phyloP scores from a whole-genome alignment of 768 basidiomycete species.

The Arthromyces matolae region DNA sequence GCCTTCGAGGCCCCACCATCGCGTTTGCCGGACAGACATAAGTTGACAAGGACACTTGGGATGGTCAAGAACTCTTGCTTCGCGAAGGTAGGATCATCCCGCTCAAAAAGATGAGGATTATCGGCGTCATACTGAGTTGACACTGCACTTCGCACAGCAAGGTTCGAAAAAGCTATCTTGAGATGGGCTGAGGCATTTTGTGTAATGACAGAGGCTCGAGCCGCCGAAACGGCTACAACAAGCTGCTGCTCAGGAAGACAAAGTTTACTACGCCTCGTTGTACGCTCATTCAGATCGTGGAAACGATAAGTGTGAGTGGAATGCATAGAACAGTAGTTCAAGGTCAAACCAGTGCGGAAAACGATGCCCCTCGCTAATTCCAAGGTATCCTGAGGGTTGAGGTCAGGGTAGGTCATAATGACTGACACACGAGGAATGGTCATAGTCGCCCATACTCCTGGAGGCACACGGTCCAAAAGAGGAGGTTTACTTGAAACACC shows the following conservation, averaged over 20 bases:
- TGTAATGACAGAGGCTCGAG: constrained; percentile 30
- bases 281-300: constrained; percentile 30
- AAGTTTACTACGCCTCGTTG: constrained; percentile 50
- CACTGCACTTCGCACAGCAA: constrained; percentile 56
- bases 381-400: constrained; percentile 66
- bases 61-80: constrained; percentile 45
- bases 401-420: constrained; percentile 74
- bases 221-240: constrained; percentile 40
- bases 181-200: constrained; percentile 40
- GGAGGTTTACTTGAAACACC: constrained; percentile 17
- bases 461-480: constrained; percentile 42
- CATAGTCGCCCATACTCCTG: constrained; percentile 52
- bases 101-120: constrained; percentile 55
- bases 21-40: constrained; percentile 25
- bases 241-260: constrained; percentile 50
- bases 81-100: constrained; percentile 42
- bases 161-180: constrained; percentile 41
- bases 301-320: constrained; percentile 35
- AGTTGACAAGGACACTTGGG: constrained; percentile 23
- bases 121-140: constrained; percentile 67
- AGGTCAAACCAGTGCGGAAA: constrained; percentile 46
- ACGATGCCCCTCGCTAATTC: constrained; percentile 70
- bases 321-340: constrained; percentile 54
- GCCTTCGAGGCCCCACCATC: constrained; percentile 15
- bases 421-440: constrained; percentile 61